These are phyloP conservation scores for Fusarium foetens DNA, from an alignment of 2,329 filamentous ascomycete species.

Conservation along the genomic window DNA sequence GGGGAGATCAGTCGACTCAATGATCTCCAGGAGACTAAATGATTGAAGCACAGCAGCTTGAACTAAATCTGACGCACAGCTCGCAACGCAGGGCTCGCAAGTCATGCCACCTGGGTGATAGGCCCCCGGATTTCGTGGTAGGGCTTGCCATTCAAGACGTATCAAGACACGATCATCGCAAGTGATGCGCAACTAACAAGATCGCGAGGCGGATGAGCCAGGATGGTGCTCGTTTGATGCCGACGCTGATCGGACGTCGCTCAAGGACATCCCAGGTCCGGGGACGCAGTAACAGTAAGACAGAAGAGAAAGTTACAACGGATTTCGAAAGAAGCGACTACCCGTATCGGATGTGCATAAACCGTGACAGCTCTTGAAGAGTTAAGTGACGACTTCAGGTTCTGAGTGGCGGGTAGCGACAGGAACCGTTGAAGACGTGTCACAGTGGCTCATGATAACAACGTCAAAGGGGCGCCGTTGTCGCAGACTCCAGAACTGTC, in stretches of 20 bases:
- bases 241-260: conserved; percentile 29
- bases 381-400: conserved; percentile 23
- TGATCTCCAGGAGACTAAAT: conserved; percentile 20
- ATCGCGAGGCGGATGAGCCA: conserved; percentile 19
- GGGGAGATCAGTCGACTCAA: conserved; percentile 18
- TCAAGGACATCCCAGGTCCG: conserved; percentile 19
- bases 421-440: conserved; percentile 40
- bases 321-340: conserved; percentile 27
- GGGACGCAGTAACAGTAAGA: conserved; percentile 27
- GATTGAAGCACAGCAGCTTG: conserved; percentile 32
- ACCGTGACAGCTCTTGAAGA: conserved; percentile 30
- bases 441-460: conserved; percentile 32
- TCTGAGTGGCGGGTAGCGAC: conserved; percentile 28
- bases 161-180: conserved; percentile 16
- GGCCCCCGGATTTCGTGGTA: background rate
- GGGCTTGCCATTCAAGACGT: conserved; percentile 3
- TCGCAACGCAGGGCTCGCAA: conserved; percentile 43
- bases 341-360: conserved; percentile 36
- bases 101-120: conserved; percentile 41
- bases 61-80: conserved; percentile 37
- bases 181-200: conserved; percentile 20
- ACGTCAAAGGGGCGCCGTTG: conserved; percentile 6
- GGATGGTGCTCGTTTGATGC: conserved; percentile 19
- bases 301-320: conserved; percentile 12
- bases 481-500: conserved; percentile 21